These are phyloP conservation scores for Phyllachora maydis DNA, from an alignment of 2,329 filamentous ascomycete species.

Conservation along the genomic window DNA sequence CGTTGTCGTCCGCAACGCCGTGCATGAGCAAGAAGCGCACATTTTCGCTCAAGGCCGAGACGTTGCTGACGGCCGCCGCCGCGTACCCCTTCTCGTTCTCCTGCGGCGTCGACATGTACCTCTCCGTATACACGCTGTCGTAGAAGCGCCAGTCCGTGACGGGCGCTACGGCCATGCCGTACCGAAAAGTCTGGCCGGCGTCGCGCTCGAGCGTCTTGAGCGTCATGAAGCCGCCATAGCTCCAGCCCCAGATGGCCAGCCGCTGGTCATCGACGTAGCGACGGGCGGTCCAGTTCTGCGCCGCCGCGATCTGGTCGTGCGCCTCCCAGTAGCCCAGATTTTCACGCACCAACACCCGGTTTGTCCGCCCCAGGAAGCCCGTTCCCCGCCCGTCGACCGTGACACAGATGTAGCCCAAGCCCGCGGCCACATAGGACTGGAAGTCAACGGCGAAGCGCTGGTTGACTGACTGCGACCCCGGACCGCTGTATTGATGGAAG, in stretches of 20 bases:
- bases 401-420: slow-evolving; percentile 79
- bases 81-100: slow-evolving; percentile 63
- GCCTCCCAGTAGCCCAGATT: slow-evolving; percentile 75
- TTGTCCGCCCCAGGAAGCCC: slow-evolving; percentile 69
- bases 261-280: slow-evolving; percentile 64
- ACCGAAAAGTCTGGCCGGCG: slow-evolving; percentile 74
- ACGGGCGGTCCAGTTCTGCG: slow-evolving; percentile 63
- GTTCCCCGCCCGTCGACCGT: slow-evolving; percentile 90
- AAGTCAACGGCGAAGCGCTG: slow-evolving; percentile 74
- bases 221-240: slow-evolving; percentile 86
- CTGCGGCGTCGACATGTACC: slow-evolving; percentile 92
- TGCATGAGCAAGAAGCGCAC: slow-evolving; percentile 92
- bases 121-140: slow-evolving; percentile 82
- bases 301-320: slow-evolving; percentile 77
- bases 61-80: slow-evolving; percentile 53
- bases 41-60: slow-evolving; percentile 49
- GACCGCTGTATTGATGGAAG: slow-evolving; percentile 88
- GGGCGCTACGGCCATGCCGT: slow-evolving; percentile 94
- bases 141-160: slow-evolving; percentile 98
- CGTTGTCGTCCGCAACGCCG: slow-evolving; percentile 90
- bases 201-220: slow-evolving; percentile 89
- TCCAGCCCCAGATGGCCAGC: slow-evolving; percentile 97
- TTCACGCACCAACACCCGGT: slow-evolving; percentile 63
- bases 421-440: slow-evolving; percentile 70
- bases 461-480: slow-evolving; percentile 73